Percentiles rank a stretch among this genome's conserved stretches.
Evolutionary conservation across 2,329 filamentous ascomycete genomes (phyloP).

Genomic region (Fusarium anguioides): DNA sequence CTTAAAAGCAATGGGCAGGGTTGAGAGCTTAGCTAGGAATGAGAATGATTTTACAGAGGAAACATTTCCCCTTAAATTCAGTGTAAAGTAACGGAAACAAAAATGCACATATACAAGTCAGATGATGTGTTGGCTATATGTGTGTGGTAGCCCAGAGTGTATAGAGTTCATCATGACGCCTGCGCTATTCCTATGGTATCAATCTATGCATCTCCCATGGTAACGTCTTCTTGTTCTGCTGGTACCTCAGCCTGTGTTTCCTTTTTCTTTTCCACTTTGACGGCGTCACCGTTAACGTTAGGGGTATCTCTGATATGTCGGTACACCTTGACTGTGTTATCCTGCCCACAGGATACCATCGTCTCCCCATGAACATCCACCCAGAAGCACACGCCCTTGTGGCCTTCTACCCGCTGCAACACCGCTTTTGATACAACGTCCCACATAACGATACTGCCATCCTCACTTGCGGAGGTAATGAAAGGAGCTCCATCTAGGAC

Average conservation of each 20-base stretch:
- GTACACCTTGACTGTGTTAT: constrained; percentile 64
- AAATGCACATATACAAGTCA: not conserved
- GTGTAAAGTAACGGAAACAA: not conserved
- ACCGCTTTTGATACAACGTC: constrained; percentile 88
- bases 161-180: not conserved
- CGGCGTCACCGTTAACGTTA: constrained; percentile 33
- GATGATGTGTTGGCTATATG: not conserved
- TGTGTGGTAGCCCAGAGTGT: not conserved
- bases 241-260: constrained; percentile 68
- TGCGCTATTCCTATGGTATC: not conserved
- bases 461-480: constrained; percentile 86
- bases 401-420: constrained; percentile 71
- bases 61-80: too few relatives aligned
- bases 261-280: constrained; percentile 54
- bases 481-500: constrained; percentile 65
- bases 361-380: constrained; percentile 68
- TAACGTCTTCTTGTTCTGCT: constrained; percentile 53
- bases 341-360: constrained; percentile 69
- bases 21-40: too few relatives aligned
- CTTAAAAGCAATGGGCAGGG: too few relatives aligned
- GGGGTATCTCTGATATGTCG: constrained; percentile 45
- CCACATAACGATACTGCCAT: constrained; percentile 88
- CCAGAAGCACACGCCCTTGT: constrained; percentile 72
- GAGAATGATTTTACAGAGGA: too few relatives aligned
- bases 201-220: constrained; percentile 49